These are phyloP conservation scores for Elsinoe ampelina DNA, from an alignment of 2,329 filamentous ascomycete species.

Conservation along the genomic window DNA sequence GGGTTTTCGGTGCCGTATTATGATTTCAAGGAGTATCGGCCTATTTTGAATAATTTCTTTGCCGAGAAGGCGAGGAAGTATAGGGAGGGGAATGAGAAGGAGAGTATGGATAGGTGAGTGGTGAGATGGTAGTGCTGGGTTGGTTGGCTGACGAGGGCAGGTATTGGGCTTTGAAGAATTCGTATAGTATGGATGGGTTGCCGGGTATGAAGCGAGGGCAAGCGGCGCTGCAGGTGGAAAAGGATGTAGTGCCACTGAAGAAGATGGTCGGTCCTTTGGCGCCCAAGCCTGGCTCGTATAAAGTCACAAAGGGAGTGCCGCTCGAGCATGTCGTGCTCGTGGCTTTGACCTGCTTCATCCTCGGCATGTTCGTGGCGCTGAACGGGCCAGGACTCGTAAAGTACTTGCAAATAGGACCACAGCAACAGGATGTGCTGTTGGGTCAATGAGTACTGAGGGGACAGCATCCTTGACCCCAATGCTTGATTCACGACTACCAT, in stretches of 20 bases:
- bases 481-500: too few relatives aligned
- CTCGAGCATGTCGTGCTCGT: conserved; percentile 5
- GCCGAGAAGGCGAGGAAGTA: conserved; percentile 31
- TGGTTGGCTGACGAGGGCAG: conserved; percentile 16
- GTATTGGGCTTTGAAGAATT: conserved; percentile 39
- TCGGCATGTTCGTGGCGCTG: neutral
- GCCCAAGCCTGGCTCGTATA: conserved; percentile 16
- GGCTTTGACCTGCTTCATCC: neutral
- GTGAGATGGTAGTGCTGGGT: conserved; percentile 2
- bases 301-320: neutral
- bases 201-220: conserved; percentile 35
- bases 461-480: too few relatives aligned
- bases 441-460: neutral
- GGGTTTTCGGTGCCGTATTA: conserved; percentile 37
- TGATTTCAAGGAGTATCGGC: conserved; percentile 34
- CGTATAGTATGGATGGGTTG: conserved; percentile 36
- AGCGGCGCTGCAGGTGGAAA: conserved; percentile 24
- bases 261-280: conserved; percentile 35
- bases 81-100: conserved; percentile 28
- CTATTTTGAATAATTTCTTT: conserved; percentile 34
- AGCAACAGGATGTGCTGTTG: neutral
- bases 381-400: neutral
- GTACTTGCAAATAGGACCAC: neutral
- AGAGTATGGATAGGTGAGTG: conserved; percentile 32
- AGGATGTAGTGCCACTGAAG: conserved; percentile 33